These are phyloP conservation scores for Erodium texanum DNA, from an alignment of 441 rosid species.

Conservation along the genomic window DNA sequence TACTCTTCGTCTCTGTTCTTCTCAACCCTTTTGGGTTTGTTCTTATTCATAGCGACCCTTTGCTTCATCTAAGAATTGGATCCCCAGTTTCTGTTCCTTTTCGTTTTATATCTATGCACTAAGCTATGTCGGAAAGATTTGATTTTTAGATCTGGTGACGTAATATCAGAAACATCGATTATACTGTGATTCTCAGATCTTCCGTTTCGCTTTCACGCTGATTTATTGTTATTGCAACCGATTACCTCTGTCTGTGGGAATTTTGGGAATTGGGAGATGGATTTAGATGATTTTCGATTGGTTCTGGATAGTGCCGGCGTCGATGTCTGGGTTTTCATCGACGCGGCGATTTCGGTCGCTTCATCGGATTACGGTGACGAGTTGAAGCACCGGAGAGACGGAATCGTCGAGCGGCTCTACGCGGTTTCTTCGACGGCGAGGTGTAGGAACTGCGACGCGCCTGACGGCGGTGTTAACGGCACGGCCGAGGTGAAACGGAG, in stretches of 20 bases:
- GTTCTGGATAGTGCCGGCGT: conserved; percentile 65
- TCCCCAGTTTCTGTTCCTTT: background rate
- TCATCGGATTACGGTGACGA: conserved; percentile 55
- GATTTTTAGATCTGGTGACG: conserved; percentile 16
- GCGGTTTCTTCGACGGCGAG: conserved; percentile 39
- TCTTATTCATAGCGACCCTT: background rate
- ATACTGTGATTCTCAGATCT: conserved; percentile 13
- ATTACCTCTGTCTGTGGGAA: background rate
- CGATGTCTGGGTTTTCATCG: conserved; percentile 80
- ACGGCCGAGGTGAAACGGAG: background rate
- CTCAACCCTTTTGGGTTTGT: background rate
- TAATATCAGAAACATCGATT: background rate
- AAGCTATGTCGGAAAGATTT: background rate
- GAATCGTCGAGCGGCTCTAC: conserved; percentile 69
- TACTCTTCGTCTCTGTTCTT: background rate
- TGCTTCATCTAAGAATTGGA: too few species aligned
- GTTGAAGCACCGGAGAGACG: conserved; percentile 56
- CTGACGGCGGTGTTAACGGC: conserved; percentile 11
- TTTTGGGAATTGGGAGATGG: conserved; percentile 44
- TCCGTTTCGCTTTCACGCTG: background rate
- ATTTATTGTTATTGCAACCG: background rate
- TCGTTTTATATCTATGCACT: background rate
- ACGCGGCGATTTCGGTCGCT: conserved; percentile 70
- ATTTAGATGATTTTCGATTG: conserved; percentile 73
- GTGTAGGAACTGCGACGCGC: conserved; percentile 51